A percentile compares a stretch with the other conserved stretches of the same genome.
Evolutionary conservation across 495 filamentous ascomycete species (phyloP).

Genomic region (Astrothelium macrocarpum): DNA sequence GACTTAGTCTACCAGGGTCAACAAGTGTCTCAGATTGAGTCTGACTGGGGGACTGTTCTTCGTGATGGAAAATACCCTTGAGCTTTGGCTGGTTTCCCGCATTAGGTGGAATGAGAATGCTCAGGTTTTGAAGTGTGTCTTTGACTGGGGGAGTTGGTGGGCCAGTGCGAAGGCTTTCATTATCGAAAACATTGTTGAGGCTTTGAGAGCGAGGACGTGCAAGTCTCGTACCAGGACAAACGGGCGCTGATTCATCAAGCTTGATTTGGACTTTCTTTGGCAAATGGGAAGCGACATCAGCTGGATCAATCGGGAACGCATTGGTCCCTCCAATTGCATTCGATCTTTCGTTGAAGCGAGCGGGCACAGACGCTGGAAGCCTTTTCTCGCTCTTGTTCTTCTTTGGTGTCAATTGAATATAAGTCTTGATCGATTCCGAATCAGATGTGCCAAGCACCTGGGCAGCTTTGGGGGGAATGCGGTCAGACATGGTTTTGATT

Average conservation of each 20-base stretch:
- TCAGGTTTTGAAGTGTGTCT: constrained; percentile 22
- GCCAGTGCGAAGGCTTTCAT: background rate
- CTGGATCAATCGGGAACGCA: background rate
- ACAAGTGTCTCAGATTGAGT: background rate
- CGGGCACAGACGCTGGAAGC: constrained; percentile 10
- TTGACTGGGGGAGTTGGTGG: constrained; percentile 24
- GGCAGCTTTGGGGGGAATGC: constrained; percentile 21
- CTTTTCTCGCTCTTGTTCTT: background rate
- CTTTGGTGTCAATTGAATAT: background rate
- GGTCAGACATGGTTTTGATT: constrained; percentile 7
- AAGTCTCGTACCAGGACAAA: constrained; percentile 8
- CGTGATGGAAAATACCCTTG: background rate
- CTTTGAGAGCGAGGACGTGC: constrained; percentile 17
- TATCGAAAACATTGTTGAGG: constrained; percentile 11
- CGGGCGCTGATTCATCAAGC: background rate
- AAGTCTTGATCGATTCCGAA: background rate
- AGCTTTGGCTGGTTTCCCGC: background rate
- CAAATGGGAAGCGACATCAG: background rate
- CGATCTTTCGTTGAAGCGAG: constrained; percentile 6
- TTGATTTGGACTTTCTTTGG: background rate
- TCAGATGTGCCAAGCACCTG: constrained; percentile 16
- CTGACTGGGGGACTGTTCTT: background rate
- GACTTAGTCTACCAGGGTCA: constrained; percentile 9
- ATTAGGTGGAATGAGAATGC: background rate
- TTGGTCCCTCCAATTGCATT: background rate